phyloP scores from a whole-genome alignment of 1,139 yeast species.

The Spathaspora sp. region DNA sequence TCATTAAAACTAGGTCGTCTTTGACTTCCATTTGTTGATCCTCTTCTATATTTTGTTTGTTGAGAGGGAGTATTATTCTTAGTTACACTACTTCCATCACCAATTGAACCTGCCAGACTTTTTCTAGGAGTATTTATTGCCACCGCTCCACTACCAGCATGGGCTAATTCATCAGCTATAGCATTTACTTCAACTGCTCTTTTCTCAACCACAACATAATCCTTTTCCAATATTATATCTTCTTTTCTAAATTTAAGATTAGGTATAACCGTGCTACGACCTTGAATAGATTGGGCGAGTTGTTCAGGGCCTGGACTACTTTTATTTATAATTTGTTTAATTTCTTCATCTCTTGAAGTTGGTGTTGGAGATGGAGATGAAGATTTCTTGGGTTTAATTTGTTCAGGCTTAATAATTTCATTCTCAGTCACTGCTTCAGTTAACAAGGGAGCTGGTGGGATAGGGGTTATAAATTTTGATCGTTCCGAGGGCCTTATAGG shows the following conservation, averaged over 20 bases:
- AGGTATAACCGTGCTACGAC: constrained; percentile 9
- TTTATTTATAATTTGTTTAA: constrained; percentile 41
- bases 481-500: constrained; percentile 27
- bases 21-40: constrained; percentile 30
- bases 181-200: constrained; percentile 94
- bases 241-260: constrained; percentile 26
- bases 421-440: neutral
- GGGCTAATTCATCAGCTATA: constrained; percentile 85
- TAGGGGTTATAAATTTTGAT: constrained; percentile 20
- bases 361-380: constrained; percentile 3
- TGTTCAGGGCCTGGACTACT: constrained; percentile 46
- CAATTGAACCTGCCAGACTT: constrained; percentile 14
- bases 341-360: constrained; percentile 42
- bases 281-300: constrained; percentile 18
- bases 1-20: constrained; percentile 55
- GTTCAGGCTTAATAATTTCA: neutral
- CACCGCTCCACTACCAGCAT: constrained; percentile 58
- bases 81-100: constrained; percentile 4
- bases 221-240: constrained; percentile 63
- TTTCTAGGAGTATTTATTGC: constrained; percentile 33
- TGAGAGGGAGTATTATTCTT: constrained; percentile 12
- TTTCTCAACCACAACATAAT: constrained; percentile 92
- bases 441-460: constrained; percentile 8
- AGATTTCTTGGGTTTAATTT: neutral
- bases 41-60: constrained; percentile 20